These are phyloP conservation scores for Rhodosporidiobolus odoratus DNA, from an alignment of 768 basidiomycete species.

Conservation along the genomic window DNA sequence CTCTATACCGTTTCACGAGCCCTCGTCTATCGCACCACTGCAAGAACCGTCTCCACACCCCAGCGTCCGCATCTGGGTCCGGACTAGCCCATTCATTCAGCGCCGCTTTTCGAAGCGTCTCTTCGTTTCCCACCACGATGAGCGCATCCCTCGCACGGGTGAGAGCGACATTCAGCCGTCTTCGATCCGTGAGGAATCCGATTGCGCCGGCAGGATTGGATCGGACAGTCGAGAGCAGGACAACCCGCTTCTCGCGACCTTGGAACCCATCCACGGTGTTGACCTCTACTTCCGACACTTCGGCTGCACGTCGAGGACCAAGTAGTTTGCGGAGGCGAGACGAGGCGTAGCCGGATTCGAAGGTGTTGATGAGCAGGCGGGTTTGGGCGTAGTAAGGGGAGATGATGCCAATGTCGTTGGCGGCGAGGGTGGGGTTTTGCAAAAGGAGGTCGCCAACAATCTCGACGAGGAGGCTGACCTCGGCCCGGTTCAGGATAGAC, in stretches of 20 bases:
- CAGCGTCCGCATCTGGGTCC: constrained; percentile 29
- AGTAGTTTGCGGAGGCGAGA: constrained; percentile 59
- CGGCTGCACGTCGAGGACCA: constrained; percentile 61
- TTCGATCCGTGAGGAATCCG: constrained; percentile 80
- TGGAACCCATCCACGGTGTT: constrained; percentile 94
- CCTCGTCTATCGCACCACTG: constrained; percentile 24
- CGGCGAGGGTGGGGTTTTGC: constrained; percentile 62
- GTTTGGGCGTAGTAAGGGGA: constrained; percentile 89
- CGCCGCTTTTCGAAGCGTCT: constrained; percentile 29
- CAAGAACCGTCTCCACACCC: constrained; percentile 27
- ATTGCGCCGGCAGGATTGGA: constrained; percentile 72
- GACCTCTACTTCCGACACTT: constrained; percentile 77
- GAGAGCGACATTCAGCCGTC: constrained; percentile 82
- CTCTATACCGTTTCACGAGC: constrained; percentile 11
- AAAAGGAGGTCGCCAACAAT: constrained; percentile 76
- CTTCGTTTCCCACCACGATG: constrained; percentile 63
- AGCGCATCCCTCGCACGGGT: constrained; percentile 82
- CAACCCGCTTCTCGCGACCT: constrained; percentile 85
- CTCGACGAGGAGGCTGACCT: constrained; percentile 69
- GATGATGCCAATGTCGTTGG: constrained; percentile 81
- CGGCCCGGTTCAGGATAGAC: constrained; percentile 70
- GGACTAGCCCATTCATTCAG: constrained; percentile 9
- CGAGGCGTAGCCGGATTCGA: constrained; percentile 14
- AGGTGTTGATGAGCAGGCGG: constrained; percentile 55
- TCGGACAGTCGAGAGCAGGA: constrained; percentile 84